Base-by-base conservation (phyloP, 2,329 filamentous ascomycete species). In the Cladosporium halotolerans region DNA sequence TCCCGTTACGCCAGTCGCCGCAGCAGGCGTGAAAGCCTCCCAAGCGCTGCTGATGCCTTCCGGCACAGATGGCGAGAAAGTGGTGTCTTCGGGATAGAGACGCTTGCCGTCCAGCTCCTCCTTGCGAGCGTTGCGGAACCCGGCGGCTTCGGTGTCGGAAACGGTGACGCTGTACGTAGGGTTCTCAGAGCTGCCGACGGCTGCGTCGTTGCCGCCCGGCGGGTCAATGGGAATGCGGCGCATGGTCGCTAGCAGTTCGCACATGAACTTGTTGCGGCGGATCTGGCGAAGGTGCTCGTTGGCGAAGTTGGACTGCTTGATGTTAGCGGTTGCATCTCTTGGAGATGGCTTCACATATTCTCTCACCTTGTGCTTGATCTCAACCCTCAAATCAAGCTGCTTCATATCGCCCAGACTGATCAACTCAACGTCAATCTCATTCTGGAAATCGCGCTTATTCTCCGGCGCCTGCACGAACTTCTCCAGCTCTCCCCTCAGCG, bases 181-280 rank as follows among this genome's bases (percentile, higher is more conserved):
- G 70, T 95, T 93, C 18, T 72, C 70, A 43, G 70, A 69, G 56
- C 77, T 76, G 42, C 76, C 80, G 9, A 88, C 79, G 32, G 79
- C 80, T 50, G 77, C 72, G 57, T 73, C 75, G 54, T 84, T 85
- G 74, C 76, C 3, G 75, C 80, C 59, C 90, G 91, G 90, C 13
- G 76, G 83, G 61, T 88, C 80, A 64, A 97, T 90, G n/a, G 90
- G 91, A 16, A 97, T 78, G 72, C 86, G 89, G 70, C 89, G 88
- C 57, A 95, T 73, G 1, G 90, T 89, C 9, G 89, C 72, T 2
- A 92, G 84, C 55, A 97, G 76, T 1, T 92, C 92, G 66, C 89
- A 95, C 83, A 96, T 95, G 73, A 96, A 96, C 71, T 95, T 96
- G 67, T 88, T 93, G 57, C 90, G 84, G 48, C 90, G 84, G 9